Conservation (phyloP, 169 alveolate species). For the Eimeria acervulina region DNA sequence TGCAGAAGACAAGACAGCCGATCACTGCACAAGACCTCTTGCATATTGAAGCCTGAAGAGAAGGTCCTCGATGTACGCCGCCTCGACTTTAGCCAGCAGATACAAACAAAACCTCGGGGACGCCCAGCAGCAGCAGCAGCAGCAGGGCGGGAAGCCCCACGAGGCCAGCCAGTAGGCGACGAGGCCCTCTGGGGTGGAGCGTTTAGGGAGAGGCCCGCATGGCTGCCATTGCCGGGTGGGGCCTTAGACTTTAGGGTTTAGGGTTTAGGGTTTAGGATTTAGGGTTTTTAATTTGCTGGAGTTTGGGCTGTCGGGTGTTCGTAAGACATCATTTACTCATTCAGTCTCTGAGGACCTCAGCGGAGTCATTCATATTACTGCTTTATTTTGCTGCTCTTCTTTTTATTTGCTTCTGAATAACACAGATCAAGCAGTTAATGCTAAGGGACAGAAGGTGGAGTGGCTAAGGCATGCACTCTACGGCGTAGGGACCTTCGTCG, state of each 20-base stretch:
- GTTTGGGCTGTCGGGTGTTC: not conserved
- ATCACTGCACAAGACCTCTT: not conserved
- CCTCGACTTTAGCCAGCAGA: constrained; percentile 6
- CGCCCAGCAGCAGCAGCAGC: not conserved
- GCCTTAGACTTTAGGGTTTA: not conserved
- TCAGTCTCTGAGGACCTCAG: not conserved
- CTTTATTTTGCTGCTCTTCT: not conserved
- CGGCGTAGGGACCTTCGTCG: constrained; percentile 51
- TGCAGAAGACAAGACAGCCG: constrained; percentile 13
- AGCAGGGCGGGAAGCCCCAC: constrained; percentile 10
- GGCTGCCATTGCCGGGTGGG: constrained; percentile 58
- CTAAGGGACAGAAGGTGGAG: constrained; percentile 56
- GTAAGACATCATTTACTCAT: not conserved
- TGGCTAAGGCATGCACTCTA: constrained; percentile 56
- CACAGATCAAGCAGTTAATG: constrained; percentile 17
- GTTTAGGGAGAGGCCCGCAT: not conserved
- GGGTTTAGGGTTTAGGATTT: not conserved
- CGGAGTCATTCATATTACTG: not conserved
- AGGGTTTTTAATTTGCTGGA: not conserved
- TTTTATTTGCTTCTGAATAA: not conserved
- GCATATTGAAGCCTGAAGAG: constrained; percentile 25
- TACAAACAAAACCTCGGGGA: not conserved
- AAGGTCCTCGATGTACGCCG: constrained; percentile 55
- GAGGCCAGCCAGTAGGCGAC: not conserved
- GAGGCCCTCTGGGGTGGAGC: constrained; percentile 63